A percentile compares a stretch with the other conserved stretches of the same genome.
Conservation (phyloP, 352 stramenopile species). For the Globisporangium carolinianum region DNA sequence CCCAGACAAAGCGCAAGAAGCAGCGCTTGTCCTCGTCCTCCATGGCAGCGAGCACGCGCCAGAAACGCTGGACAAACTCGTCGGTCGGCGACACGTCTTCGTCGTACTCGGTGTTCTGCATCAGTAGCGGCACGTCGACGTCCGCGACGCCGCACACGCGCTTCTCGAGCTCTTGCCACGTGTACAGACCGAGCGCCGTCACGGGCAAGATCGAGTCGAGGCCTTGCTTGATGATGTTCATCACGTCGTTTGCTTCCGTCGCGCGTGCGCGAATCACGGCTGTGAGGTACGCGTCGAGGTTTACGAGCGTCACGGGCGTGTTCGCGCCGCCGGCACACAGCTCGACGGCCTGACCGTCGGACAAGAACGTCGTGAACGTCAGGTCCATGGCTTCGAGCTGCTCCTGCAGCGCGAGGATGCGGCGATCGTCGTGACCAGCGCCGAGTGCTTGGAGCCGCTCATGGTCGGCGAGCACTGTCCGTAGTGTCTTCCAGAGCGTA, state of each 20-base stretch:
- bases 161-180: slow-evolving; percentile 63
- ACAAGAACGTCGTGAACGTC: slow-evolving; percentile 68
- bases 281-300: slow-evolving; percentile 42
- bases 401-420: slow-evolving; percentile 21
- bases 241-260: slow-evolving; percentile 34
- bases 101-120: slow-evolving; percentile 79
- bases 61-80: slow-evolving; percentile 74
- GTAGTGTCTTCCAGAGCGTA: slow-evolving; percentile 45
- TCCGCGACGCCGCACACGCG: slow-evolving; percentile 64
- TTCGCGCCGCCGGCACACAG: slow-evolving; percentile 30
- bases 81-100: slow-evolving; percentile 58
- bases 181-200: slow-evolving; percentile 46
- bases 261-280: slow-evolving; percentile 30
- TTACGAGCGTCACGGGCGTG: slow-evolving; percentile 33
- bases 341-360: slow-evolving; percentile 44
- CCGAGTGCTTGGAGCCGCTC: not conserved
- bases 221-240: slow-evolving; percentile 72
- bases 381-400: slow-evolving; percentile 63
- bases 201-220: slow-evolving; percentile 72
- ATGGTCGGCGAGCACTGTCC: slow-evolving; percentile 20
- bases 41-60: slow-evolving; percentile 58
- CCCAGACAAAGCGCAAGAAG: slow-evolving; percentile 82
- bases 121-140: slow-evolving; percentile 64
- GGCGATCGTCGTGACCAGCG: not conserved
- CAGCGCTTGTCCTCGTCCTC: slow-evolving; percentile 58